Conservation (phyloP, 257 asterid species). For the Anisodus tanguticus region DNA sequence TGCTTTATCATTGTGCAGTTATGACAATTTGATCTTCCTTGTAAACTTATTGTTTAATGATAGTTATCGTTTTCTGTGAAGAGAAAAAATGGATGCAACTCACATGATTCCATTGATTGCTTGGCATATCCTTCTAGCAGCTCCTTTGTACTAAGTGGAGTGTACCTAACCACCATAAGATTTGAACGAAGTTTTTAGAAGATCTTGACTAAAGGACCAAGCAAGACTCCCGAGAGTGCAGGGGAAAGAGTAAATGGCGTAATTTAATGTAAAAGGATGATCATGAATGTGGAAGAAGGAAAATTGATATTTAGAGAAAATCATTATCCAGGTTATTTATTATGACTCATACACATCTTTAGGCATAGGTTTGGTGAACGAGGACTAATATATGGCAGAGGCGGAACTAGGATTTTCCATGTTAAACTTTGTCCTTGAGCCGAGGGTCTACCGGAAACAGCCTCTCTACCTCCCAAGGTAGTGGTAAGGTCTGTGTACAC, state of each 20-base stretch:
- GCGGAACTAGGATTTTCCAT: background rate
- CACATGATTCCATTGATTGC: slow-evolving; percentile 75
- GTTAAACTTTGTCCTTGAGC: too few species aligned
- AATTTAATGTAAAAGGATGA: background rate
- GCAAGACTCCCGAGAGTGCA: background rate
- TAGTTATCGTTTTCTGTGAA: background rate
- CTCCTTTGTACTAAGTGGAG: slow-evolving; percentile 84
- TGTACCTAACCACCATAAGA: slow-evolving; percentile 62
- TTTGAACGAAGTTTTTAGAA: slow-evolving; percentile 24
- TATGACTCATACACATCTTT: background rate
- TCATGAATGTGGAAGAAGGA: background rate
- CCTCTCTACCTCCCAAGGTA: too few species aligned
- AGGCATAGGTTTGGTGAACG: background rate
- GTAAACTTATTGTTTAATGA: background rate
- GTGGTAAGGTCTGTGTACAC: too few species aligned
- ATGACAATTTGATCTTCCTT: background rate
- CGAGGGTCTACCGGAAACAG: too few species aligned
- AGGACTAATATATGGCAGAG: background rate
- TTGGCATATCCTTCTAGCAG: slow-evolving; percentile 73
- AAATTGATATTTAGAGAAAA: background rate
- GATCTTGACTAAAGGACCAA: slow-evolving; percentile 2
- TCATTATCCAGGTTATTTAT: background rate
- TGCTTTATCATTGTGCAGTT: background rate
- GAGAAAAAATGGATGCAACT: slow-evolving; percentile 39
- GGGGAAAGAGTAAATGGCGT: background rate